These are phyloP conservation scores for Chaetoscypha palmicola DNA, from an alignment of 2,329 filamentous ascomycete genomes.

Conservation along the genomic window DNA sequence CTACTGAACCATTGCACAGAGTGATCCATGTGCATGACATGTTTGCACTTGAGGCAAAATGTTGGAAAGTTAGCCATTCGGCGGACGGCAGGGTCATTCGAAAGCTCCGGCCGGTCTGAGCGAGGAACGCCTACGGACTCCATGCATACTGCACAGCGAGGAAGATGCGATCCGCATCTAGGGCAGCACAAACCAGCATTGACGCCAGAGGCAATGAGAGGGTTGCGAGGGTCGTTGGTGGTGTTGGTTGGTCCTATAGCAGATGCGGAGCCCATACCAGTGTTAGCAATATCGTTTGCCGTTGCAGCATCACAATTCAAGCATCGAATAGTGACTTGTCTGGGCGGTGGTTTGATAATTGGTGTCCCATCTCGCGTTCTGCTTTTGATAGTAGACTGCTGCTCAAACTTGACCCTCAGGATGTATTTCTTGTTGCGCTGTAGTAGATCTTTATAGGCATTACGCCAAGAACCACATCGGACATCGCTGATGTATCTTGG, in stretches of 20 bases:
- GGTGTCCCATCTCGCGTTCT: constrained; percentile 54
- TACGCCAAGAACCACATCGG: constrained; percentile 68
- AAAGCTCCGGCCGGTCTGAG: constrained; percentile 49
- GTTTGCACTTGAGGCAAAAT: constrained; percentile 62
- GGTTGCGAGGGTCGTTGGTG: constrained; percentile 37
- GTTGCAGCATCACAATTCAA: constrained; percentile 65
- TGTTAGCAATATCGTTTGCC: constrained; percentile 33
- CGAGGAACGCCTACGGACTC: constrained; percentile 59
- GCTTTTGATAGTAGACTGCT: constrained; percentile 58
- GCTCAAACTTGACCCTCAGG: constrained; percentile 54
- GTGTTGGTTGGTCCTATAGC: constrained; percentile 16
- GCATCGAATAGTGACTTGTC: constrained; percentile 69
- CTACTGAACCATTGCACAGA: constrained; percentile 59
- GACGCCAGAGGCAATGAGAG: constrained; percentile 50
- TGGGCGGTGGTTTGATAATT: constrained; percentile 56
- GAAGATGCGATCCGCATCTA: constrained; percentile 59
- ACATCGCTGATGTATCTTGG: constrained; percentile 72
- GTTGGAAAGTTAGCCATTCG: constrained; percentile 53
- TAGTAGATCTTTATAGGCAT: constrained; percentile 62
- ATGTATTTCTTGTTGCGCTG: constrained; percentile 68
- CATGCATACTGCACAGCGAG: constrained; percentile 60
- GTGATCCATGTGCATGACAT: constrained; percentile 61
- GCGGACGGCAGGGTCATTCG: constrained; percentile 41
- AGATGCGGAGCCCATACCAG: constrained; percentile 12
- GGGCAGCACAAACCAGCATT: constrained; percentile 58